A percentile compares a stretch with the other conserved stretches of the same genome.
phyloP scores from a whole-genome alignment of 2,329 filamentous ascomycete species.

The Ambrosiella xylebori region DNA sequence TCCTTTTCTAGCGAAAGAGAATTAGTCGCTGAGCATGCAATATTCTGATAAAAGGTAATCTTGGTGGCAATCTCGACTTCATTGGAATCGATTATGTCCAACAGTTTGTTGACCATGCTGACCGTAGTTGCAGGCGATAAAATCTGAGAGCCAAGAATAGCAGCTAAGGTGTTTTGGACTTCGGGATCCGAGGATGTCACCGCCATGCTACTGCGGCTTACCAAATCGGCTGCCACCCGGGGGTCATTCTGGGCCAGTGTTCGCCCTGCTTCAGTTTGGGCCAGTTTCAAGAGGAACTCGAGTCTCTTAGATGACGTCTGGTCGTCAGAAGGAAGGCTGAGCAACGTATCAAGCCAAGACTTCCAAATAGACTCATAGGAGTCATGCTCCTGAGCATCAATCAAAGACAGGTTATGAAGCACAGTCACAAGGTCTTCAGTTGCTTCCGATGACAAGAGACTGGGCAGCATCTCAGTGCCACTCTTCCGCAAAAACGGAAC shows the following conservation, averaged over 20 bases:
- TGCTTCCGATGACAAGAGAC: slow-evolving; percentile 47
- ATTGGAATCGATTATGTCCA: not conserved
- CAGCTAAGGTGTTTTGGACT: not conserved
- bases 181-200: not conserved
- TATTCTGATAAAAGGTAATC: not conserved
- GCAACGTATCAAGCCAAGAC: slow-evolving; percentile 25
- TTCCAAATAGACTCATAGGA: slow-evolving; percentile 29
- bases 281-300: not conserved
- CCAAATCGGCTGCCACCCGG: not conserved
- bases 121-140: not conserved
- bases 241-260: not conserved
- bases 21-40: not conserved
- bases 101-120: not conserved
- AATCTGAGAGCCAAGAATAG: not conserved
- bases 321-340: slow-evolving; percentile 17
- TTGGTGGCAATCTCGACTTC: not conserved
- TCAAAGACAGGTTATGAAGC: slow-evolving; percentile 36
- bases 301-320: not conserved
- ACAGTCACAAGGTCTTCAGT: slow-evolving; percentile 47
- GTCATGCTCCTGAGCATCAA: slow-evolving; percentile 17
- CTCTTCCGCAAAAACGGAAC: slow-evolving; percentile 8
- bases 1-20: too few species aligned
- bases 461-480: slow-evolving; percentile 17
- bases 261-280: not conserved
- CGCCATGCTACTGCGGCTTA: not conserved